These are phyloP conservation scores for Calendula officinalis DNA, from an alignment of 129 eudicot species.

Conservation along the genomic window DNA sequence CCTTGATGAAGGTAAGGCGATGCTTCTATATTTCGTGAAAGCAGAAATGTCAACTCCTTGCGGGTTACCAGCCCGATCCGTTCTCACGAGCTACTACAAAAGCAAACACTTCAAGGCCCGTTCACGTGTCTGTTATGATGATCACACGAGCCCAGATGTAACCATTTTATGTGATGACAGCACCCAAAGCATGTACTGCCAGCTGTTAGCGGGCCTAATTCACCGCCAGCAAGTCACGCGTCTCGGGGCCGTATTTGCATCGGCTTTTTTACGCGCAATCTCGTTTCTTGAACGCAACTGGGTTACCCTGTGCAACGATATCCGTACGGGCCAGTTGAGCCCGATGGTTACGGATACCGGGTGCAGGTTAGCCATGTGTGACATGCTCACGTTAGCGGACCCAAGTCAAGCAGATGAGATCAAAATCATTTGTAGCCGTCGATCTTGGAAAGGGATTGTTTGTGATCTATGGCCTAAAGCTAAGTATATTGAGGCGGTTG, in stretches of 20 bases:
- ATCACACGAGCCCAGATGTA: conserved; percentile 74
- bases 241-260: conserved; percentile 89
- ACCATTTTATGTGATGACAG: conserved; percentile 69
- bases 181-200: conserved; percentile 95
- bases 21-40: conserved; percentile 61
- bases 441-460: conserved; percentile 77
- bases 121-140: conserved; percentile 47
- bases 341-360: conserved; percentile 45
- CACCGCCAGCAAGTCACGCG: conserved; percentile 76
- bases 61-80: conserved; percentile 72
- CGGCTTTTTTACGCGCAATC: conserved; percentile 74
- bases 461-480: conserved; percentile 86
- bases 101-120: conserved; percentile 68
- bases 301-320: conserved; percentile 56
- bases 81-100: conserved; percentile 83
- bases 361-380: conserved; percentile 53
- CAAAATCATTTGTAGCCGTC: conserved; percentile 45
- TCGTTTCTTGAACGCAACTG: conserved; percentile 72
- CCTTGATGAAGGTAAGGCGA: conserved; percentile 64
- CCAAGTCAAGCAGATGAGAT: conserved; percentile 58
- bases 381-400: conserved; percentile 41
- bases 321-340: conserved; percentile 39
- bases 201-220: conserved; percentile 68
- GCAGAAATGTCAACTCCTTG: conserved; percentile 66
- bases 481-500: conserved; percentile 81